Evolutionary conservation across 2,329 filamentous ascomycete genomes (phyloP).

Genomic region (Colletotrichum echinochloae): DNA sequence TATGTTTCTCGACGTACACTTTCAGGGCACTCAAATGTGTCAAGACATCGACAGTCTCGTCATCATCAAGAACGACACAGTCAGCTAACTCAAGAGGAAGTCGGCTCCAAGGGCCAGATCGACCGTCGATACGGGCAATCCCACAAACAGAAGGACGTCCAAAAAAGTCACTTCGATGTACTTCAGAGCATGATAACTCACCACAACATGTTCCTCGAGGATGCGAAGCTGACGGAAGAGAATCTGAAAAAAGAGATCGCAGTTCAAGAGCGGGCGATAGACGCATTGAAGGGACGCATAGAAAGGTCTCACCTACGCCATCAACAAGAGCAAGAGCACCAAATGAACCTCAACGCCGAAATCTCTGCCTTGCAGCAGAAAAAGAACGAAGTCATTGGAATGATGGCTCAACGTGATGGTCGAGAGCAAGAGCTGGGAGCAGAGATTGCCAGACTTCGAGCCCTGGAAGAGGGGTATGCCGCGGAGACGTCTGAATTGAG

Average conservation of each 20-base stretch:
- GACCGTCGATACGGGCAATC: not conserved
- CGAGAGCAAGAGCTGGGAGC: constrained; percentile 43
- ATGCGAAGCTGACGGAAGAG: constrained; percentile 12
- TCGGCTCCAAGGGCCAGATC: not conserved
- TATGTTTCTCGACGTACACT: not conserved
- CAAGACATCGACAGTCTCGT: not conserved
- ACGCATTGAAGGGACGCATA: not conserved
- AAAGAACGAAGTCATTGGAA: constrained; percentile 11
- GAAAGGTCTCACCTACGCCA: not conserved
- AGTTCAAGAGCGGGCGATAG: not conserved
- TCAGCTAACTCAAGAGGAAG: not conserved
- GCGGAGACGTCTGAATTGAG: constrained; percentile 45
- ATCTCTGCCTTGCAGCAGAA: not conserved
- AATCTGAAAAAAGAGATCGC: not conserved
- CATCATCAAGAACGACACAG: not conserved
- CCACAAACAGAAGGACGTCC: not conserved
- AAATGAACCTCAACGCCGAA: not conserved
- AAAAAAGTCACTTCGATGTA: constrained; percentile 16
- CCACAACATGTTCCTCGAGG: constrained; percentile 25
- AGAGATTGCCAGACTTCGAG: constrained; percentile 45
- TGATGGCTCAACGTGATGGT: constrained; percentile 15
- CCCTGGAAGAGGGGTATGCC: constrained; percentile 44
- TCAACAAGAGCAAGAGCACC: not conserved
- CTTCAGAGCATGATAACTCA: constrained; percentile 14
- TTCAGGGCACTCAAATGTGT: constrained; percentile 19